A percentile compares a stretch with the other conserved stretches of the same genome.
Conservation (phyloP, 2,329 filamentous ascomycete species). For the Myriosclerotinia scirpicola region DNA sequence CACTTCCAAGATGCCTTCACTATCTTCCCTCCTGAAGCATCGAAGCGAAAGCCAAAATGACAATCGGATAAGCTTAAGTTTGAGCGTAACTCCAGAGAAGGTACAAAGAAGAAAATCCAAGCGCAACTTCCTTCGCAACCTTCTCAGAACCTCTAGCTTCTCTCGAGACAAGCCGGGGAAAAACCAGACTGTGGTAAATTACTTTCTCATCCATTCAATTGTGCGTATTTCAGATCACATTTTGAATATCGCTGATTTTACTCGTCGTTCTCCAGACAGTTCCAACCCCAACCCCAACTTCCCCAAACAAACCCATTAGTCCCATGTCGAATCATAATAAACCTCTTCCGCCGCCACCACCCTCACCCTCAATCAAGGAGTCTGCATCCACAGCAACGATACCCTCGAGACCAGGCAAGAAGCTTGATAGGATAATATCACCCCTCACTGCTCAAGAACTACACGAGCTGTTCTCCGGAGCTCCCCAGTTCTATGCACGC, state of each 20-base stretch:
- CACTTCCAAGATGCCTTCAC: constrained; percentile 35
- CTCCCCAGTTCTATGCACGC: constrained; percentile 68
- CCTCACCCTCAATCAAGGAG: constrained; percentile 41
- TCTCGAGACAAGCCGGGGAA: constrained; percentile 19
- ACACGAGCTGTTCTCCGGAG: constrained; percentile 72
- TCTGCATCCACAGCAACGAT: constrained; percentile 46
- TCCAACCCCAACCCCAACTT: constrained; percentile 16
- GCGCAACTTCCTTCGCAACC: constrained; percentile 40
- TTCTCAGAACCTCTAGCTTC: constrained; percentile 37
- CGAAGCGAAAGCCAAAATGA: constrained; percentile 29
- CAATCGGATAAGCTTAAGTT: constrained; percentile 26
- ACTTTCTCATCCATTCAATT: background rate
- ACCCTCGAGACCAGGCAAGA: constrained; percentile 26
- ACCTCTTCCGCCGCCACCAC: constrained; percentile 55
- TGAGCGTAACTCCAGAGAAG: constrained; percentile 32
- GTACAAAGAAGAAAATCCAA: constrained; percentile 38
- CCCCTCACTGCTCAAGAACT: constrained; percentile 59
- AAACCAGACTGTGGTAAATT: constrained; percentile 30
- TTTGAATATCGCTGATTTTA: constrained; percentile 24
- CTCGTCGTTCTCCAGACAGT: constrained; percentile 14
- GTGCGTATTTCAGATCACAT: constrained; percentile 24
- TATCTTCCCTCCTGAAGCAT: constrained; percentile 37
- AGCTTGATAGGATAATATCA: constrained; percentile 58
- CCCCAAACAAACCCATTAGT: constrained; percentile 24
- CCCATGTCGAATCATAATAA: constrained; percentile 51